These are phyloP conservation scores for Fraxinus nigra DNA, from an alignment of 305 asterid genomes.

Conservation along the genomic window DNA sequence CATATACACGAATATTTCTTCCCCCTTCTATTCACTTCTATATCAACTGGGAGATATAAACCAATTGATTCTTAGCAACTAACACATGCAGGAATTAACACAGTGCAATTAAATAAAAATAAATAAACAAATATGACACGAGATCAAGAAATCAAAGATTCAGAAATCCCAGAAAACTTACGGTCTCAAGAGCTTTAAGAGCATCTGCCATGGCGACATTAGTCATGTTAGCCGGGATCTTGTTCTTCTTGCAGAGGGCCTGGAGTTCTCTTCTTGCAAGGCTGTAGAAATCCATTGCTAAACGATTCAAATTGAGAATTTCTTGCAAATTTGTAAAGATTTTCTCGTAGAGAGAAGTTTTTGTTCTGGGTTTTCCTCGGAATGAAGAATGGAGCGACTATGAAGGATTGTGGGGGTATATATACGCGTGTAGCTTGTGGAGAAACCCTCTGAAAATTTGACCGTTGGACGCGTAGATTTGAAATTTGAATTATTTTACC, in stretches of 20 bases:
- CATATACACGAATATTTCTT: not conserved
- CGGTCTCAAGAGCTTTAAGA: slow-evolving; percentile 50
- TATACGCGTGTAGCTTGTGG: slow-evolving; percentile 27
- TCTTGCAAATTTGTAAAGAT: not conserved
- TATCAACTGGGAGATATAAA: not conserved
- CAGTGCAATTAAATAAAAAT: not conserved
- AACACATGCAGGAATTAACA: not conserved
- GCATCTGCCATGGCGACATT: slow-evolving; percentile 67
- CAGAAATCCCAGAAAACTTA: slow-evolving; percentile 15
- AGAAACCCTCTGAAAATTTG: slow-evolving; percentile 30
- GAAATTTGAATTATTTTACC: slow-evolving; percentile 12
- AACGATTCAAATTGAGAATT: not conserved
- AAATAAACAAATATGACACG: not conserved
- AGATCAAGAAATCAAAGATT: not conserved
- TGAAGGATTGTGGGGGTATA: slow-evolving; percentile 22
- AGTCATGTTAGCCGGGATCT: slow-evolving; percentile 61
- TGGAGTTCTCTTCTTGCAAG: slow-evolving; percentile 67
- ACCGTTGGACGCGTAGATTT: slow-evolving; percentile 50
- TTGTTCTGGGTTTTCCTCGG: not conserved
- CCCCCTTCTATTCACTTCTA: not conserved
- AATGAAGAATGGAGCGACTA: slow-evolving; percentile 22
- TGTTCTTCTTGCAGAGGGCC: slow-evolving; percentile 66
- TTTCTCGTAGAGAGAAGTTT: not conserved
- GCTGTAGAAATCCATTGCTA: slow-evolving; percentile 47
- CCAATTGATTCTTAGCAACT: not conserved